phyloP scores from a whole-genome alignment of 2,329 filamentous ascomycete genomes.

The Aspergillus fijiensis region DNA sequence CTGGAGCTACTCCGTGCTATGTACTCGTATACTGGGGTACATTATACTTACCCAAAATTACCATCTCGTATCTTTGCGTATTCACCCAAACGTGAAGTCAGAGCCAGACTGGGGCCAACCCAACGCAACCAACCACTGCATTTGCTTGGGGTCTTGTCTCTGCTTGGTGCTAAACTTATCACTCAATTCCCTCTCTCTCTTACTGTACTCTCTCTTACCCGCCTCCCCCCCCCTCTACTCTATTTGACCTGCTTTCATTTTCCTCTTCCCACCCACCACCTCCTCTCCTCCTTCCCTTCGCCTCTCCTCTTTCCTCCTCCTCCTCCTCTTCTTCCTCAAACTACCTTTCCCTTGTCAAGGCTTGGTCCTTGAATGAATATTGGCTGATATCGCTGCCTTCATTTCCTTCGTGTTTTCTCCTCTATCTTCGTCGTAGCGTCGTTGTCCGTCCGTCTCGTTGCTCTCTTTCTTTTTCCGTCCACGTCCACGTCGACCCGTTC shows the following conservation, averaged over 20 bases:
- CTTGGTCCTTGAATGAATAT: conserved; percentile 17
- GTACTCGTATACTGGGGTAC: neutral
- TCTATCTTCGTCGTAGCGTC: conserved; percentile 7
- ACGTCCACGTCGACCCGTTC: conserved; percentile 7
- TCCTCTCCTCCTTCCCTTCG: conserved; percentile 16
- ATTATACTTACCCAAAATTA: neutral
- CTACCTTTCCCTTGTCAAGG: conserved; percentile 23
- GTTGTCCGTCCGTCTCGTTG: conserved; percentile 4
- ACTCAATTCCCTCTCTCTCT: conserved; percentile 4
- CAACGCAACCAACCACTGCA: neutral
- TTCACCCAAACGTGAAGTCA: neutral
- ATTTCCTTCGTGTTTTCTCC: conserved; percentile 8
- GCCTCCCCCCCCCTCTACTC: neutral
- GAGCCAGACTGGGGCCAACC: conserved; percentile 2
- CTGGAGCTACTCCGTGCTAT: neutral
- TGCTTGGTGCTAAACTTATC: conserved; percentile 11
- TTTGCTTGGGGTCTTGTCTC: conserved; percentile 1
- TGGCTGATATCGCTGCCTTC: conserved; percentile 9
- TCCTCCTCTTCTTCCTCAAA: conserved; percentile 8
- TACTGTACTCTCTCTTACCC: conserved; percentile 28
- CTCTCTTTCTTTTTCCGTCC: neutral
- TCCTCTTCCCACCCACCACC: conserved; percentile 13
- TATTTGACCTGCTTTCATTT: neutral
- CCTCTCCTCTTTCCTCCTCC: conserved; percentile 10
- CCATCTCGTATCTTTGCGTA: neutral